Evolutionary conservation across 805 yeast genomes (phyloP).

Genomic region (Vanderwaltozyma yarrowii): DNA sequence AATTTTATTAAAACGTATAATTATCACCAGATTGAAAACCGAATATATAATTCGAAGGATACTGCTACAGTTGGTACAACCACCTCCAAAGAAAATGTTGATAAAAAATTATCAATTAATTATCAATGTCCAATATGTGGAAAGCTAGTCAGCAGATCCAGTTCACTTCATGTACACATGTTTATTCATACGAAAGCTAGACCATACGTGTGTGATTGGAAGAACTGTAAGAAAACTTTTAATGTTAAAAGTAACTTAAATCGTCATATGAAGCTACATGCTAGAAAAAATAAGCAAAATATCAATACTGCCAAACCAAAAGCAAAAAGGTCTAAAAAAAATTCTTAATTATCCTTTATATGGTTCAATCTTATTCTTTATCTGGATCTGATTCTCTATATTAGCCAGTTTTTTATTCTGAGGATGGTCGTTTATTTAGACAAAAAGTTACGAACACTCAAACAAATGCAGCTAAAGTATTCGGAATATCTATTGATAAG

Average conservation of each 20-base stretch:
- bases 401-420: too few species aligned
- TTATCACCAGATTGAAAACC: not conserved
- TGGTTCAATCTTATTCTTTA: too few species aligned
- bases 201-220: slow-evolving; percentile 51
- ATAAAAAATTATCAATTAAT: not conserved
- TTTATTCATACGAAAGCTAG: slow-evolving; percentile 69
- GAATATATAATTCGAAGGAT: not conserved
- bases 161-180: slow-evolving; percentile 65
- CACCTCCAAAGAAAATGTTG: not conserved
- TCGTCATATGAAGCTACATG: slow-evolving; percentile 63
- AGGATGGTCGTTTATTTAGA: too few species aligned
- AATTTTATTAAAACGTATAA: not conserved
- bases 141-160: slow-evolving; percentile 65
- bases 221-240: slow-evolving; percentile 53
- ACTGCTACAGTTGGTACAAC: not conserved
- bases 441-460: too few species aligned
- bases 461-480: too few species aligned
- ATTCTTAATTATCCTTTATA: too few species aligned
- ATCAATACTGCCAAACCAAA: not conserved
- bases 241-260: slow-evolving; percentile 70
- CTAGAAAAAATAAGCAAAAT: slow-evolving; percentile 3
- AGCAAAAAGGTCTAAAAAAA: not conserved
- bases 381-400: too few species aligned
- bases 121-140: slow-evolving; percentile 43
- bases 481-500: too few species aligned